Evolutionary conservation across 192 early-diverging fungal species (phyloP), one percentile per base, ranked within the genome.

Genomic region (Backusella psychrophila): DNA sequence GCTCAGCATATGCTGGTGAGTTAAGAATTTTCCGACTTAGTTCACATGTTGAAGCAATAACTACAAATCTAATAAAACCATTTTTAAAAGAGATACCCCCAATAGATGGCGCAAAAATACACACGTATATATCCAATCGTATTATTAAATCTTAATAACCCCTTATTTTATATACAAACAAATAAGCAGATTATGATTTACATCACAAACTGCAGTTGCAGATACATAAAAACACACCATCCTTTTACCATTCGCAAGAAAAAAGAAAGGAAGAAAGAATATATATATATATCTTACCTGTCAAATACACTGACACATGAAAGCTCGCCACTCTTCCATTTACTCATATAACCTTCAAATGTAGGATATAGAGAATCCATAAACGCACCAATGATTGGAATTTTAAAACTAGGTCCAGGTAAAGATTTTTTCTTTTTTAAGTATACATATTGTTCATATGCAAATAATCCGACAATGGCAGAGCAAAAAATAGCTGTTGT

Each of bases 341-440:
- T 85, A 66, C 52, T 73, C 73, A 84, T 77, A 33, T 85, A 85
- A 9, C 84, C 84, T 44, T 85, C 84, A 80, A 85, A 85, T 12
- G 80, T 85, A 26, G 84, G 84, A 65, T 85, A 72, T 3, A 85
- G 67, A n/a, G 79, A 83, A 67, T 85, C 84, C 69, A 77, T 77
- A 49, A 82, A 81, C 1, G 82, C 78, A 42, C 84, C 84, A 69
- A 85, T 83, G 44, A 85, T 73, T 38, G 84, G 84, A 36, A 80
- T 78, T 39, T 83, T 83, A 53, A 77, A 75, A 15, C 63, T 73
- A 26, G 82, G 82, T 36, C 82, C 82, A 17, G 82, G 82, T 15
- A 83, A 59, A 29, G 65, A 46, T 49, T 83, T 68, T 71, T 83
- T 83, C 71, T 83, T 83, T 49, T 72, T 78, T 17, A 78, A 35